phyloP scores from a whole-genome alignment of 306 rosid genomes.

The Lathyrus aphaca region DNA sequence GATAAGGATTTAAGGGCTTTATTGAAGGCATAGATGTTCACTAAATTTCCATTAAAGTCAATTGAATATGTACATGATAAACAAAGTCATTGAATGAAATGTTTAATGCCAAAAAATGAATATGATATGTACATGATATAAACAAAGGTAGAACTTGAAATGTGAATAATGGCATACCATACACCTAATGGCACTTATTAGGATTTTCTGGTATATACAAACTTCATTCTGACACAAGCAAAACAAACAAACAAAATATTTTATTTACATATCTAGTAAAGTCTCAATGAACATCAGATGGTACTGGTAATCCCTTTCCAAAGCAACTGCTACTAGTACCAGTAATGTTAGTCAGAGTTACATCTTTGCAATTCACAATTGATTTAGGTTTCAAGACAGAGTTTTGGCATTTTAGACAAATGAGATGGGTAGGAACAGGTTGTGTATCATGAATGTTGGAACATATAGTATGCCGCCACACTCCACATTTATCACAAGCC shows the following conservation, averaged over 20 bases:
- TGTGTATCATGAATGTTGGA: constrained; percentile 64
- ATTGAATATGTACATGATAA: too few species aligned
- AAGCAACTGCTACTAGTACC: constrained; percentile 41
- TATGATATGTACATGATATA: not conserved
- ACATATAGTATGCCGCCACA: constrained; percentile 88
- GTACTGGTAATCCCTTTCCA: constrained; percentile 48
- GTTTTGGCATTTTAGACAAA: constrained; percentile 68
- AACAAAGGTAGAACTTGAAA: constrained; percentile 20
- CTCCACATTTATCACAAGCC: constrained; percentile 82
- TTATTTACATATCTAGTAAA: constrained; percentile 22
- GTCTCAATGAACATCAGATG: constrained; percentile 51
- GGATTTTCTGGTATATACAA: constrained; percentile 52
- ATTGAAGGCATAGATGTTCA: too few species aligned
- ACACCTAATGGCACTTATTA: constrained; percentile 7
- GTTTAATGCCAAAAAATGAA: too few species aligned
- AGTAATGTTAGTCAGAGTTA: constrained; percentile 46
- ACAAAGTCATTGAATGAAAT: too few species aligned
- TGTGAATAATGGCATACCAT: constrained; percentile 37
- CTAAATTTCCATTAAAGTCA: too few species aligned
- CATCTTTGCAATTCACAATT: constrained; percentile 57
- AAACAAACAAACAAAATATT: not conserved
- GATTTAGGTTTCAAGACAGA: constrained; percentile 35
- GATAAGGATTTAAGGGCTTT: too few species aligned
- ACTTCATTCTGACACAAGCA: constrained; percentile 41
- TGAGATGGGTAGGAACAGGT: constrained; percentile 66